These are phyloP conservation scores for Aspergillus carbonarius DNA, from an alignment of 2,329 filamentous ascomycete genomes.

Conservation along the genomic window DNA sequence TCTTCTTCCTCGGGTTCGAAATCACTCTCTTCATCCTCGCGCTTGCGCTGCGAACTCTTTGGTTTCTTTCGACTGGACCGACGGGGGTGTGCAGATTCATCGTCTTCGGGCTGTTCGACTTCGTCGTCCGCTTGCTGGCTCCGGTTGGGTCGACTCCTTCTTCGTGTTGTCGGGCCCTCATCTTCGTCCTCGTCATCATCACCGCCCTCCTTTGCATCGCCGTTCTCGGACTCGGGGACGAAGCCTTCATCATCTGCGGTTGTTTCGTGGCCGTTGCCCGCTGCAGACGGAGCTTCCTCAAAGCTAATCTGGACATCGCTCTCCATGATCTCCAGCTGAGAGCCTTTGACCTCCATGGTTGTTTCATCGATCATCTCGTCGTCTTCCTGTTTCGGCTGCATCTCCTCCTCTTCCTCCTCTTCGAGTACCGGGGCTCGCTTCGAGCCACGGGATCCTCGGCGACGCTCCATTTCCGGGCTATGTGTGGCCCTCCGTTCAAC, in stretches of 20 bases:
- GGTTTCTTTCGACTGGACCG: slow-evolving; percentile 43
- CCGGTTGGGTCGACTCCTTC: slow-evolving; percentile 37
- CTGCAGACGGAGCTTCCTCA: slow-evolving; percentile 31
- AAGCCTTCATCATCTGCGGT: slow-evolving; percentile 36
- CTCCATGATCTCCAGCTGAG: slow-evolving; percentile 44
- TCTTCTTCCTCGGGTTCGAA: slow-evolving; percentile 62
- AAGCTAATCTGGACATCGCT: slow-evolving; percentile 39
- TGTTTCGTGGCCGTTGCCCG: slow-evolving; percentile 22
- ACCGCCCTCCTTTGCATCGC: slow-evolving; percentile 32
- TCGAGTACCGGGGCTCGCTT: slow-evolving; percentile 38
- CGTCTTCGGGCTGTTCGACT: slow-evolving; percentile 28
- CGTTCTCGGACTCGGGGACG: slow-evolving; percentile 44
- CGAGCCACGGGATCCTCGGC: slow-evolving; percentile 33
- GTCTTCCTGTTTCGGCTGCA: slow-evolving; percentile 36
- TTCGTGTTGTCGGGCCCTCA: slow-evolving; percentile 52
- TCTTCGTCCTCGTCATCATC: slow-evolving; percentile 53
- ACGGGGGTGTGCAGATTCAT: slow-evolving; percentile 32
- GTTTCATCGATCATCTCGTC: slow-evolving; percentile 51
- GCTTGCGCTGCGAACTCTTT: slow-evolving; percentile 47
- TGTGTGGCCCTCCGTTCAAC: slow-evolving; percentile 52
- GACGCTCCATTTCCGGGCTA: slow-evolving; percentile 47
- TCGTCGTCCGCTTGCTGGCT: slow-evolving; percentile 27
- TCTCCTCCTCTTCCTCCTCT: slow-evolving; percentile 28
- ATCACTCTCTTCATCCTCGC: slow-evolving; percentile 59
- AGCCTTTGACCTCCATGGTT: slow-evolving; percentile 37